Evolutionary conservation across 192 early-diverging fungal species (phyloP).

Genomic region (Coemansia umbellata): DNA sequence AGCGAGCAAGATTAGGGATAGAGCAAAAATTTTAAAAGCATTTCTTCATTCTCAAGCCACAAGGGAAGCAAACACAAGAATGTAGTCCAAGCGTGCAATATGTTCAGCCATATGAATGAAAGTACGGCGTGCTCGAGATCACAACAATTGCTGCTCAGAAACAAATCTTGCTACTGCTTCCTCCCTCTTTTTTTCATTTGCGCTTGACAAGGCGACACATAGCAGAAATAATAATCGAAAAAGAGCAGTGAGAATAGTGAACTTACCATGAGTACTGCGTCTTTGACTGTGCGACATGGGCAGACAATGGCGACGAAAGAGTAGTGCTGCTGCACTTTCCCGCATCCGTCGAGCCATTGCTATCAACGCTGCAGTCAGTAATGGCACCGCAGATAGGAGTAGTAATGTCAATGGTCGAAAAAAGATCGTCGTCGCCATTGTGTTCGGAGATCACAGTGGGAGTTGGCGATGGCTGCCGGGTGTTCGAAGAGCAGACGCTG

Average conservation of each 20-base stretch:
- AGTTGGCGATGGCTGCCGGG: conserved; percentile 47
- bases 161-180: background rate
- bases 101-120: background rate
- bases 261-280: conserved; percentile 48
- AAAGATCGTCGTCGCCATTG: conserved; percentile 11
- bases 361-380: background rate
- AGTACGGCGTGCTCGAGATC: background rate
- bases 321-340: conserved; percentile 3
- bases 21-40: background rate
- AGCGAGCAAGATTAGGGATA: too few relatives aligned
- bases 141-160: background rate
- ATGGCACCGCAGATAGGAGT: background rate
- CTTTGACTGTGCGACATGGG: conserved; percentile 49
- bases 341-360: background rate
- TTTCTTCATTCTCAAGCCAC: conserved; percentile 5
- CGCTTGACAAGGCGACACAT: too few relatives aligned
- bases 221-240: too few relatives aligned
- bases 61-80: too few relatives aligned
- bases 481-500: conserved; percentile 23
- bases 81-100: too few relatives aligned
- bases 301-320: conserved; percentile 26
- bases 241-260: background rate
- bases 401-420: background rate
- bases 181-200: too few relatives aligned
- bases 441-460: conserved; percentile 40